phyloP scores from a whole-genome alignment of 257 asterid genomes.

The Leptodermis oblonga region DNA sequence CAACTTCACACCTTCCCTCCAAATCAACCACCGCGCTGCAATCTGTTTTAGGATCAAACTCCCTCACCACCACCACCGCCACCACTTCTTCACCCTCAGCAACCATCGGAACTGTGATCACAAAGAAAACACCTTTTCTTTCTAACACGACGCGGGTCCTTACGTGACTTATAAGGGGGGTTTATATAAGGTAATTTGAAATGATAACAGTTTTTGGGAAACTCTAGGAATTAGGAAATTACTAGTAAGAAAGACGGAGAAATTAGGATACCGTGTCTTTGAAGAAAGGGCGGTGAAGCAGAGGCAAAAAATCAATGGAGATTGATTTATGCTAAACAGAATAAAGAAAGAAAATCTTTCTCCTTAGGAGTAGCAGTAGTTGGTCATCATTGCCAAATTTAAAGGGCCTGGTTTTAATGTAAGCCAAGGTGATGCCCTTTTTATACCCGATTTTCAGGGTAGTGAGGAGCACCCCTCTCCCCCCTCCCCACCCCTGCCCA shows the following conservation, averaged over 20 bases:
- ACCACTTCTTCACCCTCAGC: constrained; percentile 32
- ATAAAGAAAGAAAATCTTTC: background rate
- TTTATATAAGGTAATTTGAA: too few relatives aligned
- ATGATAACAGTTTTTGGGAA: background rate
- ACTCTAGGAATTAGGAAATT: background rate
- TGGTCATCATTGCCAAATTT: constrained; percentile 3
- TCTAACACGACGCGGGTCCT: background rate
- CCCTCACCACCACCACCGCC: constrained; percentile 62
- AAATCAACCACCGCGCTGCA: constrained; percentile 57
- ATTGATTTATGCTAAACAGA: too few relatives aligned
- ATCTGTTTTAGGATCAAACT: constrained; percentile 55
- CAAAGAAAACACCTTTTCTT: too few relatives aligned
- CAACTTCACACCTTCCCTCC: constrained; percentile 77
- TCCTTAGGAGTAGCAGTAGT: constrained; percentile 4
- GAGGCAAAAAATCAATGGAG: too few relatives aligned
- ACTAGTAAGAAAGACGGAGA: background rate
- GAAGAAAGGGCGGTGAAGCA: constrained; percentile 21
- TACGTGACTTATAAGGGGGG: background rate
- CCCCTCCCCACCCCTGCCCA: too few relatives aligned
- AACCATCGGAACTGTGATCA: too few relatives aligned
- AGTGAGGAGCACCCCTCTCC: constrained; percentile 4
- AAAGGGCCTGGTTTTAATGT: constrained; percentile 11
- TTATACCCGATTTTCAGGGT: constrained; percentile 37
- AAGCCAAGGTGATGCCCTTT: constrained; percentile 27
- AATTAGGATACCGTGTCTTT: constrained; percentile 32